These are phyloP conservation scores for Triticum turgidum DNA, from an alignment of 176 grass and related monocot genomes.

Conservation along the genomic window DNA sequence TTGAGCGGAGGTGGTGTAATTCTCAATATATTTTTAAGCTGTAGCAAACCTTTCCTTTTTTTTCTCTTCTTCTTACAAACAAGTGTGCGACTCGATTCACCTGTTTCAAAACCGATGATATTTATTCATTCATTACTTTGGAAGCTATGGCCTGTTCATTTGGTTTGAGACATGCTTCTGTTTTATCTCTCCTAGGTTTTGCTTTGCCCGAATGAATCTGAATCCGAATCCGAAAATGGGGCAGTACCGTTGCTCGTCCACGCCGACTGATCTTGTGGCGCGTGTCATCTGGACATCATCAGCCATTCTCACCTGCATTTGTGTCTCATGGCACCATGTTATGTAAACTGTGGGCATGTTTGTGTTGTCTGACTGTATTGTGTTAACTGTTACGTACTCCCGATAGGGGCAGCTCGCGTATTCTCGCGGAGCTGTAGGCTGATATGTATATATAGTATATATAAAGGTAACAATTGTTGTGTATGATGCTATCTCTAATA, in stretches of 20 bases:
- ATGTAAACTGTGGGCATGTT: background rate
- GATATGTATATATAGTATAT: background rate
- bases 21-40: background rate
- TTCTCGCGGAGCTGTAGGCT: background rate
- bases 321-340: background rate
- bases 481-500: background rate
- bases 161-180: background rate
- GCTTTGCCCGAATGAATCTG: slow-evolving; percentile 2
- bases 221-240: background rate
- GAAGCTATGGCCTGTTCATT: background rate
- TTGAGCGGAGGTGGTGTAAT: background rate
- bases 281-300: background rate
- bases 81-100: background rate
- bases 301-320: background rate
- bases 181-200: slow-evolving; percentile 13
- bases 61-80: too few species aligned
- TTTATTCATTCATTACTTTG: background rate
- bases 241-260: background rate
- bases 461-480: background rate
- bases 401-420: background rate
- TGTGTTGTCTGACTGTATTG: background rate
- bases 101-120: background rate
- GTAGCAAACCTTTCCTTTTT: background rate
- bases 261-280: background rate
- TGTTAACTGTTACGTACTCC: background rate